Base-by-base conservation (phyloP, 768 basidiomycete genomes). In the Termitomyces sp. region DNA sequence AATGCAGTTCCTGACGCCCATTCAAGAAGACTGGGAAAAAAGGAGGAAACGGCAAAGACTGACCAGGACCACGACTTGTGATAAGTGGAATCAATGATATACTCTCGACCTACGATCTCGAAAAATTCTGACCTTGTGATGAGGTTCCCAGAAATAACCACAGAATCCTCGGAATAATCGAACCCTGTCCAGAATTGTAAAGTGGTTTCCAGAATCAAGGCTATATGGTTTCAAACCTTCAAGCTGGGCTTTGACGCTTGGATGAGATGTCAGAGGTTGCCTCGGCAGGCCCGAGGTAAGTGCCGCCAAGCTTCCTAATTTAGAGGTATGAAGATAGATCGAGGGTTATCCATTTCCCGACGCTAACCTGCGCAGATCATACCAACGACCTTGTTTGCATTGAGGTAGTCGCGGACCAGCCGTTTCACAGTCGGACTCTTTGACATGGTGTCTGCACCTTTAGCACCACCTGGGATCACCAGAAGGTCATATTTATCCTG, bases 281-380 rank as follows among this genome's bases (percentile, higher is more conserved):
- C 65, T 77, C 0, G 82, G 78, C 5, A 92, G 76, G 10, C 75
- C 75, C 0, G 89, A 76, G 0, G 81, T 80, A 57, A 84, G 74
- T 0, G 91, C 91, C 28, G 82, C 80, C 36, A 91, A 74, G 48
- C 84, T 84, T n/a, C 89, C 89, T 90, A 62, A 20, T 46, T 36
- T 26, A 33, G n/a, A 4, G 51, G 22, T 33, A 28, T 32, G 32
- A 20, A 20, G 3, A 13, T 5, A 36, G 16, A 40, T 43, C 33
- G 26, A 13, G 30, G 32, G 35, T 3, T 4, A 26, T 36, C 38
- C 26, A 4, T 26, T n/a, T 5, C 26, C 13, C 10, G 40, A 38
- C n/a, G 28, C 77, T 35, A 54, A 86, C 90, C 90, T 52, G 91
- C 91, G 65, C 91, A 93, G 47, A 92, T 90, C 90, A 92, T 91